A percentile compares a stretch with the other conserved stretches of the same genome.
Evolutionary conservation across 225 moss, liverwort and hornwort species (phyloP).

Genomic region (Anthoceros angustus): DNA sequence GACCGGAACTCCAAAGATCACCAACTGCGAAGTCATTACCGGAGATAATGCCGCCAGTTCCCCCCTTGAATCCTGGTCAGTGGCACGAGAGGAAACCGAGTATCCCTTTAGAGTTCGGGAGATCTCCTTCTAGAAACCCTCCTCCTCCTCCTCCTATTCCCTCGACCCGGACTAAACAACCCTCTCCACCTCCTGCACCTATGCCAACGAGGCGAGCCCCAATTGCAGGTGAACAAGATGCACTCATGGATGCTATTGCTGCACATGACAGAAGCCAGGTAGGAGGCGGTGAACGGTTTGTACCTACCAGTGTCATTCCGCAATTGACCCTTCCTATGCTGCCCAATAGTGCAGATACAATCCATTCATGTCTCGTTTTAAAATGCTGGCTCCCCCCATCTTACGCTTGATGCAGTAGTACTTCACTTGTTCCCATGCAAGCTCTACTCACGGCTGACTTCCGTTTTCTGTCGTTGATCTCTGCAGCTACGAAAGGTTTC

Average conservation of each 20-base stretch:
- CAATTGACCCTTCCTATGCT: not conserved
- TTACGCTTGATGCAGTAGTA: too few species aligned
- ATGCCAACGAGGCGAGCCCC: conserved; percentile 1
- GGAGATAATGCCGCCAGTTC: not conserved
- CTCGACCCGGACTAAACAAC: not conserved
- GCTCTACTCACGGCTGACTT: not conserved
- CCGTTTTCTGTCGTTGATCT: not conserved
- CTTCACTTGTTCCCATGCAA: too few species aligned
- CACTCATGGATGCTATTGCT: conserved; percentile 49
- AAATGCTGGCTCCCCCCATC: too few species aligned
- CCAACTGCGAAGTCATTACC: not conserved
- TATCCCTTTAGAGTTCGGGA: not conserved
- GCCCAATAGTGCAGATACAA: too few species aligned
- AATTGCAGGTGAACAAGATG: conserved; percentile 15
- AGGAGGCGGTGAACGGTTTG: conserved; percentile 7
- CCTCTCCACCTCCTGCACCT: not conserved
- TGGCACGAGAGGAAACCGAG: not conserved
- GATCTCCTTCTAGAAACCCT: not conserved
- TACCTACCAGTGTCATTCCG: not conserved
- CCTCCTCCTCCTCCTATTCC: not conserved
- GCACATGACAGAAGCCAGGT: conserved; percentile 77
- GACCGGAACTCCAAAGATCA: not conserved
- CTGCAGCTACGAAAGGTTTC: not conserved
- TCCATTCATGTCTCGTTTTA: too few species aligned
- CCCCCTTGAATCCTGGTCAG: conserved; percentile 4